phyloP scores from a whole-genome alignment of 2,329 filamentous ascomycete genomes.

The Scedosporium boydii region DNA sequence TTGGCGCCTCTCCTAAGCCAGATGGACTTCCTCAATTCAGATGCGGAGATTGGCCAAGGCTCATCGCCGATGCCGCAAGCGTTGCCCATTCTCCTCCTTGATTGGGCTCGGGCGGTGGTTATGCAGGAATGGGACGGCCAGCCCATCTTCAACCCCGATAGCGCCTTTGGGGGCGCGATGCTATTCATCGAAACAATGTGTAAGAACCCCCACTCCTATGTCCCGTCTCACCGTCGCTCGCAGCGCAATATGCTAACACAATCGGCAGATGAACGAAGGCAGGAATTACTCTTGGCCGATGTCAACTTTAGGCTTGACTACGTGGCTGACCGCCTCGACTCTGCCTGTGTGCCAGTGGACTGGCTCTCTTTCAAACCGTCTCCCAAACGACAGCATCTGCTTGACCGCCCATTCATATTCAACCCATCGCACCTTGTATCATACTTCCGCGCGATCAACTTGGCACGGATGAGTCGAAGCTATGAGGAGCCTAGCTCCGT shows the following conservation, averaged over 20 bases:
- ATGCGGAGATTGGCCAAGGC: conserved; percentile 6
- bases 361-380: conserved; percentile 57
- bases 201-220: conserved; percentile 31
- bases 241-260: background rate
- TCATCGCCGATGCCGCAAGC: conserved; percentile 8
- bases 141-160: conserved; percentile 58
- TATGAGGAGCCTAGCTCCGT: conserved; percentile 60
- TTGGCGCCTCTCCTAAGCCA: conserved; percentile 40
- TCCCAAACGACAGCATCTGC: conserved; percentile 59
- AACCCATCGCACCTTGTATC: conserved; percentile 60
- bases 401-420: conserved; percentile 78
- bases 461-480: conserved; percentile 72
- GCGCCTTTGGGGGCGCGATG: conserved; percentile 67
- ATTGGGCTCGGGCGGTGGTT: conserved; percentile 68
- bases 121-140: conserved; percentile 74
- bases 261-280: conserved; percentile 47
- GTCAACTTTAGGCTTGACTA: conserved; percentile 67
- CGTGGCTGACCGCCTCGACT: conserved; percentile 66
- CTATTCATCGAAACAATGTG: conserved; percentile 64
- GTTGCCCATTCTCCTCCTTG: conserved; percentile 36
- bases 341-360: conserved; percentile 61
- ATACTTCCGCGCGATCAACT: conserved; percentile 84
- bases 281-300: conserved; percentile 54
- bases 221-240: background rate
- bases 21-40: conserved; percentile 40